Conservation (phyloP, 805 yeast genomes). For the Candida qinlingensis region DNA sequence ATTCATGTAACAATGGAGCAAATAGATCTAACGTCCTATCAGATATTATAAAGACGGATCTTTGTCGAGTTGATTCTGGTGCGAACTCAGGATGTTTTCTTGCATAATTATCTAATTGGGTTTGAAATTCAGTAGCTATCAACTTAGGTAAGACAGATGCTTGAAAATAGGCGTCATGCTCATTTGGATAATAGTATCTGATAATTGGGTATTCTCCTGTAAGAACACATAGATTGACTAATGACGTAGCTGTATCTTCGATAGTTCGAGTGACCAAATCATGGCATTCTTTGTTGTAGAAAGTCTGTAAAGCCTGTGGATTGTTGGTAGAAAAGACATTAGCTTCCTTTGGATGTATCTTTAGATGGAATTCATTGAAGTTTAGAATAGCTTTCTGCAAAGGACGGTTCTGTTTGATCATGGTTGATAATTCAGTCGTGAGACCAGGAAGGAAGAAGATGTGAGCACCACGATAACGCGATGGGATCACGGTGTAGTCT, state of each 20-base stretch:
- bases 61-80: slow-evolving; percentile 50
- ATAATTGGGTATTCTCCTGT: slow-evolving; percentile 88
- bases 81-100: slow-evolving; percentile 64
- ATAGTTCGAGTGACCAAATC: slow-evolving; percentile 58
- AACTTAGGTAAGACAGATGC: slow-evolving; percentile 60
- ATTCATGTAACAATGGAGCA: slow-evolving; percentile 85
- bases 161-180: slow-evolving; percentile 40
- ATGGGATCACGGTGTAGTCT: slow-evolving; percentile 60
- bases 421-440: slow-evolving; percentile 25
- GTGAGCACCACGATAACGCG: slow-evolving; percentile 72
- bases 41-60: slow-evolving; percentile 68
- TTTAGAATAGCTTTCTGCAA: slow-evolving; percentile 26
- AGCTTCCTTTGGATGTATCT: slow-evolving; percentile 62
- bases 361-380: slow-evolving; percentile 39
- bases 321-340: slow-evolving; percentile 66
- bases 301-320: slow-evolving; percentile 60
- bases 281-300: slow-evolving; percentile 59
- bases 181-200: slow-evolving; percentile 59
- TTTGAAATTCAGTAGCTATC: slow-evolving; percentile 69
- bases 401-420: slow-evolving; percentile 26
- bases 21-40: slow-evolving; percentile 82
- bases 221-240: slow-evolving; percentile 67
- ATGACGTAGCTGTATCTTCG: slow-evolving; percentile 50
- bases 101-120: slow-evolving; percentile 68
- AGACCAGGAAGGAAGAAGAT: slow-evolving; percentile 66